phyloP scores from a whole-genome alignment of 139 green algal species.

The Pleodorina starrii region DNA sequence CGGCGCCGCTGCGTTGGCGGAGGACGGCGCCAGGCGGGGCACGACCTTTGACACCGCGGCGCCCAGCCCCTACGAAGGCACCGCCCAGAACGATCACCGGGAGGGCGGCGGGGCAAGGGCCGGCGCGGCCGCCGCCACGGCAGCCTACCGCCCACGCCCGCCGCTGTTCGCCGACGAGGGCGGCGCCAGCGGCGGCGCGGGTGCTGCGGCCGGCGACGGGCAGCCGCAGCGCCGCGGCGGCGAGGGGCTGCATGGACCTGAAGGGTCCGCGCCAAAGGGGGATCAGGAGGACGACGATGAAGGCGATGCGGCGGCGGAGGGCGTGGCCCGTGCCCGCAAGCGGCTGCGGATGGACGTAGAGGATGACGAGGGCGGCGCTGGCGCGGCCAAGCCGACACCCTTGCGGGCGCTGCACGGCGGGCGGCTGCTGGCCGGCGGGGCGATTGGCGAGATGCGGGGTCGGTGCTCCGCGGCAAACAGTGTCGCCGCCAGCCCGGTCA shows the following conservation, averaged over 20 bases:
- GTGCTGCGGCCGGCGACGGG: not conserved
- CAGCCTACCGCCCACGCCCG: not conserved
- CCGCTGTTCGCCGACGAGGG: not conserved
- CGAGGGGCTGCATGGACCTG: not conserved
- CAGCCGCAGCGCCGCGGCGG: not conserved
- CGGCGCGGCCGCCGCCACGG: not conserved
- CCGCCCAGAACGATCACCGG: conserved; percentile 21
- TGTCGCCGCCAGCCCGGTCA: not conserved
- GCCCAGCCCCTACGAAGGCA: conserved; percentile 41
- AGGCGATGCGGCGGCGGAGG: not conserved
- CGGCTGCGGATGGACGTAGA: conserved; percentile 16
- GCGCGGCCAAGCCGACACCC: too few species aligned
- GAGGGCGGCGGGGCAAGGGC: not conserved
- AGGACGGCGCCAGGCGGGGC: not conserved
- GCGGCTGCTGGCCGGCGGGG: not conserved
- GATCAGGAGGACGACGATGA: conserved; percentile 1
- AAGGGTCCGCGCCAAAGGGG: not conserved
- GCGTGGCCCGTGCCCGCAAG: conserved; percentile 9
- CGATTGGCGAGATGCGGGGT: not conserved
- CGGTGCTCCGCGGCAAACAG: not conserved
- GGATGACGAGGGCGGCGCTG: not conserved
- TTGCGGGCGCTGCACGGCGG: too few species aligned
- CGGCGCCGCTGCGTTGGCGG: not conserved
- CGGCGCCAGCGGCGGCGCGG: not conserved
- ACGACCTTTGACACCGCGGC: not conserved